Base-by-base conservation (phyloP, 768 basidiomycete genomes). In the Tubosaeta sp. region DNA sequence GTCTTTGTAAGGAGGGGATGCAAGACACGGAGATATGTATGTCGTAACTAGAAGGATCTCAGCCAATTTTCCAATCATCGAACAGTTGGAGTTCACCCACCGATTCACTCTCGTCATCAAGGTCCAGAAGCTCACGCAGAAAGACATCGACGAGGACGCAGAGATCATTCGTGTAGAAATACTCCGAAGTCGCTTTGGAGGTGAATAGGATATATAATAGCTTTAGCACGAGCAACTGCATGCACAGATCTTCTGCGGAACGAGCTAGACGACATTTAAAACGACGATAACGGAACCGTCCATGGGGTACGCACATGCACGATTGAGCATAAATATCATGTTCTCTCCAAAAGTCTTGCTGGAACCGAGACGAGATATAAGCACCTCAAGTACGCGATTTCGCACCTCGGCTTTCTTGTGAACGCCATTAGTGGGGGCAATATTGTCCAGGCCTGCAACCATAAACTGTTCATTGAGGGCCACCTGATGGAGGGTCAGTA, bases 401-500 rank as follows among this genome's bases (percentile, higher is more conserved):
- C 78, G 75, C 14, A 70, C 68, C 49, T 83, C 78, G 6, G 58
- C 47, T 61, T 69, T 59, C 63, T 57, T 49, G 48, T 63, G 55
- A 56, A 61, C 50, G 62, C 52, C 38, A 55, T 60, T 46, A 57
- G 60, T 43, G 52, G 65, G 44, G 53, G 57, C 14, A 27, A 59
- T 56, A 47, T 55, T 67, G 50, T 52, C 75, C 39, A 93, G 64
- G 4, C 83, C 81, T 0, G 90, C 85, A 6, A 97, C 93, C 95
- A 99, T 99, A 71, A 95, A 99, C 69, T 98, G 95, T 66, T 99
- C 95, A 63, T 97, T 99, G 29, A 99, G 75, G 0, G 94, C 86
- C 31, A 94, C 86, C 92, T 95, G 61, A 4, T 12, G n/a, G 31
- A 47, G 45, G 25, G 35, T 64, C 29, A 68, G 48, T 37, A 31